A percentile compares a stretch with the other conserved stretches of the same genome.
Conservation (phyloP, 2,329 filamentous ascomycete genomes). For the Chaetothyriales sp. region DNA sequence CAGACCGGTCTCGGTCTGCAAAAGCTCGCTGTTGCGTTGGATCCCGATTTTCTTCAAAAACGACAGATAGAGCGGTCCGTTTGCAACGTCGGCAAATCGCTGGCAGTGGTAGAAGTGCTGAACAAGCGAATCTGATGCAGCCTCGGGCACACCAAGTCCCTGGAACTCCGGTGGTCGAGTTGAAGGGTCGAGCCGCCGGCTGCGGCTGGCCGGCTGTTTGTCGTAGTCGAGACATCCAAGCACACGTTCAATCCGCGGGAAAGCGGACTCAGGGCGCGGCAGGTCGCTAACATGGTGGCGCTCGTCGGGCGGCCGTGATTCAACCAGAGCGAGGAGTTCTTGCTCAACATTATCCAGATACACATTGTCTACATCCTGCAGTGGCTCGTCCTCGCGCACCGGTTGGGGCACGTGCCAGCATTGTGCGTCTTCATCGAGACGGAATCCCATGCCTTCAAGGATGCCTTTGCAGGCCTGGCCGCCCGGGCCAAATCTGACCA, state of each 20-base stretch:
- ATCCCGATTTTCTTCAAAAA: constrained; percentile 46
- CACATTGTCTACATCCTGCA: constrained; percentile 26
- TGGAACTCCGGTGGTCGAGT: constrained; percentile 35
- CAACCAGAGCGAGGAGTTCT: constrained; percentile 41
- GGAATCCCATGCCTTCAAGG: constrained; percentile 44
- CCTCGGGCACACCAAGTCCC: constrained; percentile 45
- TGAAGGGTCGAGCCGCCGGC: constrained; percentile 3
- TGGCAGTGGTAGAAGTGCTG: constrained; percentile 49
- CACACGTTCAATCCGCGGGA: constrained; percentile 9
- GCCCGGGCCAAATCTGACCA: constrained; percentile 46
- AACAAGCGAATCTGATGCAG: constrained; percentile 48
- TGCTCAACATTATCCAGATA: constrained; percentile 45
- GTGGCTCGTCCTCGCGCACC: constrained; percentile 23
- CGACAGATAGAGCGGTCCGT: constrained; percentile 47
- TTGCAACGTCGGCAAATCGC: constrained; percentile 37
- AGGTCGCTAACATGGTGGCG: constrained; percentile 13
- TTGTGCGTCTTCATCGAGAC: constrained; percentile 25
- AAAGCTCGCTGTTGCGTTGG: constrained; percentile 39
- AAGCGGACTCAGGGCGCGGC: constrained; percentile 8
- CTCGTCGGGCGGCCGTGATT: constrained; percentile 27
- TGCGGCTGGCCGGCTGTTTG: constrained; percentile 23
- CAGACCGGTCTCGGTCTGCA: constrained; percentile 43
- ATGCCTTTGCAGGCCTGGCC: constrained; percentile 38
- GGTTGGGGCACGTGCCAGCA: constrained; percentile 31
- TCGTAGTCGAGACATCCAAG: constrained; percentile 16